Percentiles rank a stretch among this genome's conserved stretches.
Conservation (phyloP, 2,329 filamentous ascomycete species). For the Thermoascus crustaceus region DNA sequence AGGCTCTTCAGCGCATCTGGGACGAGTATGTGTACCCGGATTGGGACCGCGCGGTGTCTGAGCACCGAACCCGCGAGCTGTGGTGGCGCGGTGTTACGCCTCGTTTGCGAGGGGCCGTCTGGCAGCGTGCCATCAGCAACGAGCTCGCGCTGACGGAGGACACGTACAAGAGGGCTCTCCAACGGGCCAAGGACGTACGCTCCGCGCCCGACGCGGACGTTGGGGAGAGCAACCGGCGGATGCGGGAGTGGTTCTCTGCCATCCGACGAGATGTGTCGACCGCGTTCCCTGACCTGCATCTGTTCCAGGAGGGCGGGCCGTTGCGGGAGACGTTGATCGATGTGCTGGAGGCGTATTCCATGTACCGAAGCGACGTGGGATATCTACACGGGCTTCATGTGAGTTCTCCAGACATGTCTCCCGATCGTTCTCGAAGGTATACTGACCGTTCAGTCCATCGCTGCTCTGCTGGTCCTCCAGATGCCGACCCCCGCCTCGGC, state of each 20-base stretch:
- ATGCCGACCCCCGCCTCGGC: conserved; percentile 45
- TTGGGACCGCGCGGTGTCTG: conserved; percentile 48
- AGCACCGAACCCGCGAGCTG: conserved; percentile 50
- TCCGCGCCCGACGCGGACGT: conserved; percentile 35
- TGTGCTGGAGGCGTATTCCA: conserved; percentile 54
- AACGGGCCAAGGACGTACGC: conserved; percentile 45
- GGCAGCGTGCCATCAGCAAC: conserved; percentile 54
- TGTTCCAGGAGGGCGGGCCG: conserved; percentile 49
- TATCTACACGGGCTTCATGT: conserved; percentile 53
- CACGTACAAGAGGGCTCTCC: conserved; percentile 50
- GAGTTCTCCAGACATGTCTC: conserved; percentile 19
- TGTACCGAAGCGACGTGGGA: conserved; percentile 56
- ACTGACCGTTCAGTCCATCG: conserved; percentile 37
- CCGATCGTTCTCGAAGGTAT: neutral
- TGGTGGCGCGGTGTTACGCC: conserved; percentile 58
- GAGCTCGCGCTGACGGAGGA: conserved; percentile 49
- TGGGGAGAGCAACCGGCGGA: conserved; percentile 35
- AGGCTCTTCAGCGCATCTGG: conserved; percentile 52
- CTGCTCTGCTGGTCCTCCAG: conserved; percentile 51
- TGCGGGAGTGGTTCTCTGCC: conserved; percentile 45
- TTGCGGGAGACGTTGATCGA: conserved; percentile 49
- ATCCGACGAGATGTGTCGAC: conserved; percentile 47
- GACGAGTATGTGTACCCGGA: conserved; percentile 53
- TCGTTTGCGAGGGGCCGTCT: conserved; percentile 48
- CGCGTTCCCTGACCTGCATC: conserved; percentile 50